Conservation (phyloP, 306 rosid species). For the Phaseolus lunatus region DNA sequence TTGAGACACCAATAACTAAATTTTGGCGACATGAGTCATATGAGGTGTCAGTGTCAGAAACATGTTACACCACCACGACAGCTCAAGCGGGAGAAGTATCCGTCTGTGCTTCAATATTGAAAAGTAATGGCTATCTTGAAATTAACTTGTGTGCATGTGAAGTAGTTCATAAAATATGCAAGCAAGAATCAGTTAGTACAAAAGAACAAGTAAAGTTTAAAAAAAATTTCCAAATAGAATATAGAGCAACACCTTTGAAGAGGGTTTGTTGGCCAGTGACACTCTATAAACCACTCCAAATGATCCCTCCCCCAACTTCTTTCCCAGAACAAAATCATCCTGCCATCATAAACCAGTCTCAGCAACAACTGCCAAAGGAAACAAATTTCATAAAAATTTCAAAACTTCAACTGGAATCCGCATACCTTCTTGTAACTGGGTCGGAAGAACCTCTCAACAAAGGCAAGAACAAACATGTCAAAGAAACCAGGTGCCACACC, state of each 20-base stretch:
- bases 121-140: background rate
- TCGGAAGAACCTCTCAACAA: slow-evolving; percentile 78
- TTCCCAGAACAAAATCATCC: slow-evolving; percentile 93
- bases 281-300: slow-evolving; percentile 91
- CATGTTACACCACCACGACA: background rate
- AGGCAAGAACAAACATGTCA: slow-evolving; percentile 98
- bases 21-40: background rate
- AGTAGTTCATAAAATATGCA: slow-evolving; percentile 5
- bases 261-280: slow-evolving; percentile 72
- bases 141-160: slow-evolving; percentile 6
- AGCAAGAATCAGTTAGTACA: background rate
- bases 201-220: background rate
- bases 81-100: background rate
- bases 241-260: slow-evolving; percentile 68
- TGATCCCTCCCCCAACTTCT: slow-evolving; percentile 95
- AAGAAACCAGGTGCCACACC: slow-evolving; percentile 98
- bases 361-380: background rate
- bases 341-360: slow-evolving; percentile 50
- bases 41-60: background rate
- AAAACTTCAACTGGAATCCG: background rate
- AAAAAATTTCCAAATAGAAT: slow-evolving; percentile 26
- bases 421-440: slow-evolving; percentile 81
- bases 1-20: background rate
- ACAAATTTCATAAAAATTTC: background rate
- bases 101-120: background rate